Percentiles rank a stretch among this genome's conserved stretches.
phyloP scores from a whole-genome alignment of 257 asterid species.

The Solanum sejunctum region DNA sequence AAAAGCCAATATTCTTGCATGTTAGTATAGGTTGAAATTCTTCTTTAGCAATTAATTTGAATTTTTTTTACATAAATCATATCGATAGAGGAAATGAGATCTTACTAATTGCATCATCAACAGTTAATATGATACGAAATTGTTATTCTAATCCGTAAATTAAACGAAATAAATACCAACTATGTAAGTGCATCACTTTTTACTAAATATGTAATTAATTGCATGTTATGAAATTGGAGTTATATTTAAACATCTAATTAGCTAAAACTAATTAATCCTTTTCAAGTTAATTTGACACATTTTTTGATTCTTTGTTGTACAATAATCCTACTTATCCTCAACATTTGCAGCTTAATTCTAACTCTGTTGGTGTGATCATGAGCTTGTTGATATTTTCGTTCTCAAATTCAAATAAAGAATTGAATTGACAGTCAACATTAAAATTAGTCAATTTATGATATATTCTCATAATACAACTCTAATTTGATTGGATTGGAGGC shows the following conservation, averaged over 20 bases:
- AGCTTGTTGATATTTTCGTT: neutral
- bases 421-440: neutral
- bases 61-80: neutral
- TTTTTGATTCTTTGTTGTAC: neutral
- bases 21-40: constrained; percentile 6
- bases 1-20: neutral
- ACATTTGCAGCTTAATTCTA: neutral
- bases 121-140: neutral
- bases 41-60: neutral
- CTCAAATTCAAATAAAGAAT: neutral
- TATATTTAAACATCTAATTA: neutral
- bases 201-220: no score
- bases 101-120: neutral
- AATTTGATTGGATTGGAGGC: neutral
- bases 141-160: neutral
- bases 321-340: neutral
- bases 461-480: neutral
- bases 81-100: neutral
- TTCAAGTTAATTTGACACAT: neutral
- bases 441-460: neutral
- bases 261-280: neutral
- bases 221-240: neutral
- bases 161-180: neutral
- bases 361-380: neutral
- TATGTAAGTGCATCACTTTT: neutral